Conservation (phyloP, 2,329 filamentous ascomycete genomes). For the Elsinoe fawcettii region DNA sequence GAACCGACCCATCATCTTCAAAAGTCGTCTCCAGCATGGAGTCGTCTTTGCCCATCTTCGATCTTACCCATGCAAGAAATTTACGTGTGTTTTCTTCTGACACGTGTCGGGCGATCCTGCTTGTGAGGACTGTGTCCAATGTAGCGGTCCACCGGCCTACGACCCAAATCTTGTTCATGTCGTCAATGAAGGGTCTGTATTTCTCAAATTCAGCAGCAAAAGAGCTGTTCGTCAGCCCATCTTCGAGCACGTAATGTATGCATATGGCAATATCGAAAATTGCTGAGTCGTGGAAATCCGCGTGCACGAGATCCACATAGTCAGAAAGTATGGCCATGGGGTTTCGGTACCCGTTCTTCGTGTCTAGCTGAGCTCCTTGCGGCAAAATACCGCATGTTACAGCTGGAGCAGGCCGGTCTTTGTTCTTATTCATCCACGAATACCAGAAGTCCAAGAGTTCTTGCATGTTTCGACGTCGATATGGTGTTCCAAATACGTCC, state of each 20-base stretch:
- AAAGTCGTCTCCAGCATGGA: neutral
- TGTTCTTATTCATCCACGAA: neutral
- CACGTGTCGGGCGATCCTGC: neutral
- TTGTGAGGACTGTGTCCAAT: neutral
- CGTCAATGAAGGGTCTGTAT: neutral
- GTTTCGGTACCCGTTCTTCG: neutral
- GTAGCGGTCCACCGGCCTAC: neutral
- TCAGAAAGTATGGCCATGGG: neutral
- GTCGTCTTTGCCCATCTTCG: neutral
- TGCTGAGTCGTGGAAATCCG: neutral
- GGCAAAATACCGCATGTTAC: neutral
- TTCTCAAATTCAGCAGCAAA: neutral
- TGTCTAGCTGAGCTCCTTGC: neutral
- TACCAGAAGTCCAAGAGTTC: slow-evolving; percentile 9
- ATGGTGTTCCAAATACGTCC: neutral
- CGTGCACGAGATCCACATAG: neutral
- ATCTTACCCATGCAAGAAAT: neutral
- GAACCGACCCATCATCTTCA: neutral
- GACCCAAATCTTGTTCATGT: neutral
- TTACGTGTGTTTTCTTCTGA: neutral
- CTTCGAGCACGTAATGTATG: neutral
- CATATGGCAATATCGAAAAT: neutral
- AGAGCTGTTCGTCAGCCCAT: neutral
- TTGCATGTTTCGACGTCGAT: neutral
- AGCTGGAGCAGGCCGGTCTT: neutral